These are phyloP conservation scores for Lactarius hengduanensis DNA, from an alignment of 768 basidiomycete species.

Conservation along the genomic window DNA sequence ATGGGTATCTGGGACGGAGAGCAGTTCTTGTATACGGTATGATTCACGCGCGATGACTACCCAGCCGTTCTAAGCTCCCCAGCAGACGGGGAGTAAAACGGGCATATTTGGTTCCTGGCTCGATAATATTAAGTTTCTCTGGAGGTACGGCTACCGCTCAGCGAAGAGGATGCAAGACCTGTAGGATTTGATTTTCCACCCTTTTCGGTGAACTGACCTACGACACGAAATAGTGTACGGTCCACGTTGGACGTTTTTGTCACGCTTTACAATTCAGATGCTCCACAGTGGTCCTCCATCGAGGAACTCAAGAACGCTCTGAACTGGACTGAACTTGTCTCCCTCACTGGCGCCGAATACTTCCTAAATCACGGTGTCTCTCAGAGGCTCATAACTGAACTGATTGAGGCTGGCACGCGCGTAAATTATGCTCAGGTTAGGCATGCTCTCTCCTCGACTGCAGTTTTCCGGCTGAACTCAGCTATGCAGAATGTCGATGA, in stretches of 20 bases:
- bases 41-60: conserved; percentile 26
- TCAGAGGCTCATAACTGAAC: conserved; percentile 58
- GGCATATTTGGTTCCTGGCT: conserved; percentile 15
- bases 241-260: conserved; percentile 50
- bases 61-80: background rate
- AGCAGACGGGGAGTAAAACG: background rate
- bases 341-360: conserved; percentile 55
- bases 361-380: conserved; percentile 53
- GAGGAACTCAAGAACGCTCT: conserved; percentile 30
- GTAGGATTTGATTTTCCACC: conserved; percentile 12
- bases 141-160: conserved; percentile 23
- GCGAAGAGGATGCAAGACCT: conserved; percentile 11
- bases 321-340: conserved; percentile 37
- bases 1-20: conserved; percentile 85
- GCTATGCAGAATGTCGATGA: conserved; percentile 53
- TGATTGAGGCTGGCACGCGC: conserved; percentile 72
- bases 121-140: conserved; percentile 18
- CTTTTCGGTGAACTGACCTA: background rate
- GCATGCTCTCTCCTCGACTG: background rate
- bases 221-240: conserved; percentile 46
- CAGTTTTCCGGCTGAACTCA: background rate
- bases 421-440: conserved; percentile 78
- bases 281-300: conserved; percentile 63
- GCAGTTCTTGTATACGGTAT: conserved; percentile 62
- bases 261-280: conserved; percentile 50